Evolutionary conservation across 169 alveolate genomes (phyloP), one percentile per base, ranked within the genome.

Genomic region (Pseudocohnilembus persalinus): DNA sequence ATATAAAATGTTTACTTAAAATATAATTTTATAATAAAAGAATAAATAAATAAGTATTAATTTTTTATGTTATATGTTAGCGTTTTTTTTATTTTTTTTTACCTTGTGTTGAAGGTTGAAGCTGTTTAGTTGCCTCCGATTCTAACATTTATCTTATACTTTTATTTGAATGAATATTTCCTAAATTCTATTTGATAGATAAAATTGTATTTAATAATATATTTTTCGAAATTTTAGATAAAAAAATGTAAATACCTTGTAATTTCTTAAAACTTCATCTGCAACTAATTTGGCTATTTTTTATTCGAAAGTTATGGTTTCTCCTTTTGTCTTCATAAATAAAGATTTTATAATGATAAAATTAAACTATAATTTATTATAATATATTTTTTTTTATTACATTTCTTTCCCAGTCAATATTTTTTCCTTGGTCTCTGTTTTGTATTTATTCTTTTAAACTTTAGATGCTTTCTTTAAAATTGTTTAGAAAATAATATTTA

Each of bases 241-340:
- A 77, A 25, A 0, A 29, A 24, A 31, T 32, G n/a, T 34, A 0
- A 49, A 24, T 86, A 86, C 90, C 68, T 81, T 86, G 29, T 86
- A 86, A 63, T 79, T 33, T 78, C 84, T 73, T 33, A 94, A 82
- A 25, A 94, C 89, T 76, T 94, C 92, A 77, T 91, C 94, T 74
- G 96, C 97, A 20, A 94, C 88, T 34, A 84, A 89, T 26, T 90
- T 85, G 0, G 97, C 97, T 29, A 94, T 83, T 74, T 92, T 83
- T 28, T 94, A 96, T 84, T 94, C 96, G 28, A 87, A 65, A 27
- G 96, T 77, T 49, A 78, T 82, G 49, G 76, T 86, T 26, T 88
- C 32, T 34, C 82, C 83, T 63, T n/a, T 25, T 31, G 31, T 20
- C 25, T 80, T 87, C 29, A 64, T 32, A 0, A 63, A 29, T 80